Conservation (phyloP, 805 yeast genomes). For the Yarrowia sp. region DNA sequence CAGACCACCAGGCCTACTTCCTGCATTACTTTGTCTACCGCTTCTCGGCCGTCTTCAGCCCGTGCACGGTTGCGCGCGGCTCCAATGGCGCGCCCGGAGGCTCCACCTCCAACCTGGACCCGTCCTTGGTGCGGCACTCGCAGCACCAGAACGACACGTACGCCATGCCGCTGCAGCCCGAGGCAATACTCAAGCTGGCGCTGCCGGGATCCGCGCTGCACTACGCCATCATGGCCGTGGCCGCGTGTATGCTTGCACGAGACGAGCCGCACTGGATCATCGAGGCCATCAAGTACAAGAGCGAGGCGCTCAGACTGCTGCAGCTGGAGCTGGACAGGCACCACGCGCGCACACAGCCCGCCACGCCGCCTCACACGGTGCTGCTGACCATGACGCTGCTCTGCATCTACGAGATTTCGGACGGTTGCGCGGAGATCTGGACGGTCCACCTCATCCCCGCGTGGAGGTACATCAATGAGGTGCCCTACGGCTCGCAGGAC, state of each 20-base stretch:
- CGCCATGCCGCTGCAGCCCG: conserved; percentile 19
- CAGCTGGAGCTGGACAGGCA: conserved; percentile 16
- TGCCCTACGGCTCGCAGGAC: conserved; percentile 15
- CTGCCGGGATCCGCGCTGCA: conserved; percentile 6
- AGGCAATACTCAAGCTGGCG: conserved; percentile 3
- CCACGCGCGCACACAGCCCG: conserved; percentile 4
- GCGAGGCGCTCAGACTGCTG: conserved; percentile 9
- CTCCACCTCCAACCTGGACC: neutral
- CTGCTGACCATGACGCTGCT: conserved; percentile 15
- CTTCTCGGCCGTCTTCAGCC: conserved; percentile 12
- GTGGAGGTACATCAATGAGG: conserved; percentile 19
- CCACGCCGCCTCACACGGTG: conserved; percentile 9
- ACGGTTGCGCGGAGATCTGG: conserved; percentile 18
- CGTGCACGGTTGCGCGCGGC: neutral
- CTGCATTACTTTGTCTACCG: conserved; percentile 22
- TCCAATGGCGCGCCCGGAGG: neutral
- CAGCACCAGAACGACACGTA: neutral
- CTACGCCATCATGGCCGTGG: conserved; percentile 14
- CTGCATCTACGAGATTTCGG: conserved; percentile 3
- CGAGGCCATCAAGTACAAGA: conserved; percentile 23
- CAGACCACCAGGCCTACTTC: conserved; percentile 21
- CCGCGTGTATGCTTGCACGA: conserved; percentile 3
- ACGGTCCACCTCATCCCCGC: conserved; percentile 21
- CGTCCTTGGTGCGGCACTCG: neutral
- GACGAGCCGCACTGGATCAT: conserved; percentile 20